Base-by-base conservation (phyloP, 805 yeast species). In the Nakazawaea ishiwadae region DNA sequence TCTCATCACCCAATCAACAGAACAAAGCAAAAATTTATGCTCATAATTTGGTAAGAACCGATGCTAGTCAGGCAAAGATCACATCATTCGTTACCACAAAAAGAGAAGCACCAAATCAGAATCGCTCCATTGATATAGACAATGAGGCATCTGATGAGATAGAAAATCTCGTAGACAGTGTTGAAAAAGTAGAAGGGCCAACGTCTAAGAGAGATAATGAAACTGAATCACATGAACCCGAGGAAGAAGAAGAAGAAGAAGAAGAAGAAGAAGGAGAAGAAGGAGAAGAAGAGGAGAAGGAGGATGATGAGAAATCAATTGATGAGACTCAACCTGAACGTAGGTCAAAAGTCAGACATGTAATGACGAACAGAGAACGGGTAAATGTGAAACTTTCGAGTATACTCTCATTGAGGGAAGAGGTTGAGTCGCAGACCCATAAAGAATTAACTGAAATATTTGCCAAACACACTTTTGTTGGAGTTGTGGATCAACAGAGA, bases 391-490 rank as follows among this genome's bases (percentile, higher is more conserved):
- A 71, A 31, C 63, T 85, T 12, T 67, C 74, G 9, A 82, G 91
- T 48, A 68, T 91, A 2, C 56, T 63, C n/a, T 64, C 68, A 2
- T 68, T 93, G 4, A 61, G 82, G 17, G 56, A 64, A 17, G 73
- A 71, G 10, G 71, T 82, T 1, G 77, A 77, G 32, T 49, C 51
- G 0, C 47, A 58, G 0, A 62, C 74, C 0, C 72, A 81, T 54
- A 55, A 63, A n/a, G 70, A 71, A 4, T 60, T 91, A 18, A 81
- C 95, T 0, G 72, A 77, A 32, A 60, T 87, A 2, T 79, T 91
- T 58, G 71, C 82, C 7, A 77, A 84, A 41, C 75, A 83, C 37
- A 76, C 82, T 0, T 86, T 73, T 54, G 82, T 93, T 7, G 99
- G 99, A 0, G 62, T 91, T 3, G 90, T 86, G 2, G 98, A 91